Evolutionary conservation across 345 rosid species (phyloP).

Genomic region (Psidium friedrichsthalianum): DNA sequence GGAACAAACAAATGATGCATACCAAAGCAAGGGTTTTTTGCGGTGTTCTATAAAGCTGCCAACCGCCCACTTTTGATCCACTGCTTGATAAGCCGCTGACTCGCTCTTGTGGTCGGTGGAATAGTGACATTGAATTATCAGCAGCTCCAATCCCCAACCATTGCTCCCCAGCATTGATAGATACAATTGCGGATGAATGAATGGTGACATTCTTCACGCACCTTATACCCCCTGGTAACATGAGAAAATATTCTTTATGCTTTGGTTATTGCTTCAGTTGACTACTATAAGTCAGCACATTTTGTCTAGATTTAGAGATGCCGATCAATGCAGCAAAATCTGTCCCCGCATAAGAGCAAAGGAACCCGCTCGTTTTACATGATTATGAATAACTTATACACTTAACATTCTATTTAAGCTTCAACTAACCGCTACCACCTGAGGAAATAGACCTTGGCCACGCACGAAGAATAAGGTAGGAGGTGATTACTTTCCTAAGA

Average conservation of each 20-base stretch:
- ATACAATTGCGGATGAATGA: conserved; percentile 65
- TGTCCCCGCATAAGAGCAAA: neutral
- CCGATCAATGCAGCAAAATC: neutral
- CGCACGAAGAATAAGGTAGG: neutral
- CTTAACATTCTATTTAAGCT: neutral
- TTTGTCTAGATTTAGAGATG: neutral
- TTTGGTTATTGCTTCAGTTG: neutral
- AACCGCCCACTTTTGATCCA: conserved; percentile 76
- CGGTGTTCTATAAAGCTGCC: conserved; percentile 98
- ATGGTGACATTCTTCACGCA: conserved; percentile 89
- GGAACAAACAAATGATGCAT: conserved; percentile 14
- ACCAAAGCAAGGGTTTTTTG: conserved; percentile 88
- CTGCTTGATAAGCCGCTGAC: conserved; percentile 39
- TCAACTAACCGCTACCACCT: neutral
- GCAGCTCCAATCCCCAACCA: conserved; percentile 99
- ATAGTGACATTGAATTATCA: conserved; percentile 98
- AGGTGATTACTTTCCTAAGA: neutral
- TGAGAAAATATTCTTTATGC: neutral
- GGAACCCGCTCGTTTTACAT: neutral
- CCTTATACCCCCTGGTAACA: conserved; percentile 55
- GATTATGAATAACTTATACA: neutral
- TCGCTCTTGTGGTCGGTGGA: conserved; percentile 88
- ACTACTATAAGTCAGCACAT: neutral
- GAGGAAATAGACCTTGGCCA: neutral
- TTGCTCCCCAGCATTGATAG: conserved; percentile 85